Evolutionary conservation across 2,329 filamentous ascomycete genomes (phyloP).

Genomic region (Penicillium janthinellum): DNA sequence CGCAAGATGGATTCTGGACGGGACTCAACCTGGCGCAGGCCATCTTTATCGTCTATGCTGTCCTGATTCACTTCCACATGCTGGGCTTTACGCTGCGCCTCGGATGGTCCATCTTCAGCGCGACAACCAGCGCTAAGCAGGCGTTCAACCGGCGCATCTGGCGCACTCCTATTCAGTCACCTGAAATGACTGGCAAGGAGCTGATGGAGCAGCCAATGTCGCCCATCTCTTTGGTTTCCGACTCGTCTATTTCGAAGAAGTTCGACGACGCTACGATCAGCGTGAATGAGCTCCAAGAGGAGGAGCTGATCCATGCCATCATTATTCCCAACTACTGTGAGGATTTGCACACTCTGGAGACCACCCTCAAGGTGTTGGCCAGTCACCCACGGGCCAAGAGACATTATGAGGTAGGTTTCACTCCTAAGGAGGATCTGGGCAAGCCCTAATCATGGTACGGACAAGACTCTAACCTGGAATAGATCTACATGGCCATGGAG

Average conservation of each 20-base stretch:
- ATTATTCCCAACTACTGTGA: constrained; percentile 76
- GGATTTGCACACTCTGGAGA: constrained; percentile 66
- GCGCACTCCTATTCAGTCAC: neutral
- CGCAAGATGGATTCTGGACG: constrained; percentile 14
- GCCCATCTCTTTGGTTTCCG: constrained; percentile 8
- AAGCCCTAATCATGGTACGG: neutral
- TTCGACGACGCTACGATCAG: constrained; percentile 49
- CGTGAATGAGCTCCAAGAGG: constrained; percentile 54
- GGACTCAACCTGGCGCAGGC: constrained; percentile 28
- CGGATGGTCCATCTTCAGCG: constrained; percentile 52
- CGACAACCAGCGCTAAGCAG: constrained; percentile 25
- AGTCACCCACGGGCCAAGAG: constrained; percentile 65
- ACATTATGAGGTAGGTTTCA: constrained; percentile 67
- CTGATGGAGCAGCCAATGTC: constrained; percentile 17
- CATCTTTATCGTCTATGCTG: constrained; percentile 65
- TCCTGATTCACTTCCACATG: constrained; percentile 66
- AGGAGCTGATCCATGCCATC: constrained; percentile 63
- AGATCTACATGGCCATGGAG: constrained; percentile 76
- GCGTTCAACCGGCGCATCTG: constrained; percentile 22
- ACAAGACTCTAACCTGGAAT: constrained; percentile 4
- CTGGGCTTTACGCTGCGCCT: constrained; percentile 57
- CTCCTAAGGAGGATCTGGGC: neutral
- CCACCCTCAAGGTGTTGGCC: constrained; percentile 69
- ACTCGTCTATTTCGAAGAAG: constrained; percentile 14
- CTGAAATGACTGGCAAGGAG: neutral